Conservation (phyloP, 352 stramenopile genomes). For the Pythium plurisporium region DNA sequence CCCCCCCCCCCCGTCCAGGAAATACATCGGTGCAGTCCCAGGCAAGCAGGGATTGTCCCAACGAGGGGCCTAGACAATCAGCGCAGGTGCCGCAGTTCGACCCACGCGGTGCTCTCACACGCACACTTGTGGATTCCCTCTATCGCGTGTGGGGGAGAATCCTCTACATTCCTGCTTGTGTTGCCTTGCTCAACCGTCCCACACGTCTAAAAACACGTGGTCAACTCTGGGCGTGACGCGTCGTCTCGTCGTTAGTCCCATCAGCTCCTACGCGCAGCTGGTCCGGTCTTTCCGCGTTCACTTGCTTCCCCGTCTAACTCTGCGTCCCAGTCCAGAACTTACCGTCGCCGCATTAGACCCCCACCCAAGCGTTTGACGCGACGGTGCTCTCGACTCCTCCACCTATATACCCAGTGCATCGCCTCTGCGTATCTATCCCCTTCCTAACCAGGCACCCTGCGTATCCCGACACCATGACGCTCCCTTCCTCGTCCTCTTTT, state of each 20-base stretch:
- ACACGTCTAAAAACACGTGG: background rate
- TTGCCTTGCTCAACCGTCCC: background rate
- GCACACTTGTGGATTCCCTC: background rate
- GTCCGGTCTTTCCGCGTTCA: background rate
- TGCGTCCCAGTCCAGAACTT: slow-evolving; percentile 19
- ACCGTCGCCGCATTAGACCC: slow-evolving; percentile 7
- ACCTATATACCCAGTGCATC: background rate
- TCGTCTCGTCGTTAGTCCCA: slow-evolving; percentile 6
- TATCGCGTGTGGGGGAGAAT: background rate
- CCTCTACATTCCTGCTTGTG: background rate
- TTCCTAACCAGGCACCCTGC: slow-evolving; percentile 15
- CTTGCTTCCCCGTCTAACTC: background rate
- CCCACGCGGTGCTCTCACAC: too few relatives aligned
- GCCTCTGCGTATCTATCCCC: background rate
- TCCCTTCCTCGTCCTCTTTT: slow-evolving; percentile 3
- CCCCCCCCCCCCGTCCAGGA: too few relatives aligned
- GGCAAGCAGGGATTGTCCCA: too few relatives aligned
- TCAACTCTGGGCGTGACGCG: slow-evolving; percentile 9
- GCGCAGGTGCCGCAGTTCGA: too few relatives aligned
- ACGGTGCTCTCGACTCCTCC: background rate
- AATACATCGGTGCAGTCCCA: too few relatives aligned
- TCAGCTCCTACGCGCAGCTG: slow-evolving; percentile 6
- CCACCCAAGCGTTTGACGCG: background rate
- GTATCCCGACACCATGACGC: slow-evolving; percentile 11
- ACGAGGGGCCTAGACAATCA: too few relatives aligned